phyloP scores from a whole-genome alignment of 805 yeast species.

The Torulaspora franciscae region DNA sequence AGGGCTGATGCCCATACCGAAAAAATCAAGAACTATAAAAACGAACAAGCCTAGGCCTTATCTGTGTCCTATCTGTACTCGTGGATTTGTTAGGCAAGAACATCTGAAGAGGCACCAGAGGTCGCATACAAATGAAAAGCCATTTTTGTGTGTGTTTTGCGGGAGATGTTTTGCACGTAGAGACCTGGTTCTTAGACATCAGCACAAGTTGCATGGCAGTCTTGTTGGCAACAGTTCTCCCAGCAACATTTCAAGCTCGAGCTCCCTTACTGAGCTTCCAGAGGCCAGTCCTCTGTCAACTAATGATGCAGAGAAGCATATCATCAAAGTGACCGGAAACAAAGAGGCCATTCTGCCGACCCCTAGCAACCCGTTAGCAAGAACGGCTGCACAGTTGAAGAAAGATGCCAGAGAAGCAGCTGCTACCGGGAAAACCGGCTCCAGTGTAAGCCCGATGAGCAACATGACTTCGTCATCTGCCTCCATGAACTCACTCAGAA shows the following conservation, averaged over 20 bases:
- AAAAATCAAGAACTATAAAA: slow-evolving; percentile 74
- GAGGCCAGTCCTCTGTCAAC: slow-evolving; percentile 8
- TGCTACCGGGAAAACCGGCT: slow-evolving; percentile 1
- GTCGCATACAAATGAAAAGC: slow-evolving; percentile 93
- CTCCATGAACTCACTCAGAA: slow-evolving; percentile 3
- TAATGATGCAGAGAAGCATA: slow-evolving; percentile 31
- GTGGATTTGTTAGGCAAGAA: slow-evolving; percentile 93
- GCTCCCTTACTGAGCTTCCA: slow-evolving; percentile 8
- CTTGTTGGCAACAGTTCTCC: slow-evolving; percentile 37
- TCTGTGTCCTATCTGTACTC: slow-evolving; percentile 80
- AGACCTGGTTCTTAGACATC: slow-evolving; percentile 84
- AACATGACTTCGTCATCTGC: slow-evolving; percentile 3
- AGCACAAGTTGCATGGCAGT: slow-evolving; percentile 78
- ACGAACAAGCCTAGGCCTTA: slow-evolving; percentile 95
- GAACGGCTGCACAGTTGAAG: slow-evolving; percentile 32
- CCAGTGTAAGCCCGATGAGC: neutral
- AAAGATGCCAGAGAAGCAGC: slow-evolving; percentile 25
- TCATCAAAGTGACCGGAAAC: slow-evolving; percentile 39
- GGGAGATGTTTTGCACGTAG: slow-evolving; percentile 94
- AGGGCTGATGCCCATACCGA: slow-evolving; percentile 65
- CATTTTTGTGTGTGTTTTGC: slow-evolving; percentile 93
- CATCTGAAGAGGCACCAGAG: slow-evolving; percentile 92
- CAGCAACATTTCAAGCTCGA: slow-evolving; percentile 6
- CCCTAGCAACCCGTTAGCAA: slow-evolving; percentile 25
- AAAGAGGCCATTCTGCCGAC: slow-evolving; percentile 39